Conservation (phyloP, 345 rosid species). For the Cochlearia excelsa region DNA sequence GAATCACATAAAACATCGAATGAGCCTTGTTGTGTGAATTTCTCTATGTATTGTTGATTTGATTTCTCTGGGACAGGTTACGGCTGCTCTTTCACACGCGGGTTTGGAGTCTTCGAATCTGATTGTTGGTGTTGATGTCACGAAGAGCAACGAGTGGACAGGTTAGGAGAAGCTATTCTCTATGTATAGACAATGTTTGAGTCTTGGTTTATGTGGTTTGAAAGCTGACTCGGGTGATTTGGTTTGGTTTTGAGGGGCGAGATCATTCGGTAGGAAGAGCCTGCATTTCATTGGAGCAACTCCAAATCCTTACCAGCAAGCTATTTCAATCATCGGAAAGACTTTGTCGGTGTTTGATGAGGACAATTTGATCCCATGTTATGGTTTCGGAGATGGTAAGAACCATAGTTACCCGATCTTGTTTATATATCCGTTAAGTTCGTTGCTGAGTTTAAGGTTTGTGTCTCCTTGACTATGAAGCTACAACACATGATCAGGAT, state of each 20-base stretch:
- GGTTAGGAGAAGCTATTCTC: slow-evolving; percentile 43
- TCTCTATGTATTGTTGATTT: slow-evolving; percentile 19
- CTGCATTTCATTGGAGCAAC: slow-evolving; percentile 62
- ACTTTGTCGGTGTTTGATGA: slow-evolving; percentile 75
- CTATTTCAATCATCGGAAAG: slow-evolving; percentile 77
- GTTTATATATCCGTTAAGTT: slow-evolving; percentile 3
- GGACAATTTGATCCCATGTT: slow-evolving; percentile 84
- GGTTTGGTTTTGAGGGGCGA: slow-evolving; percentile 45
- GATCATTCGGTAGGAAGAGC: slow-evolving; percentile 67
- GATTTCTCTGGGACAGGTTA: slow-evolving; percentile 47
- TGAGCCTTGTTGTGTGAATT: slow-evolving; percentile 11
- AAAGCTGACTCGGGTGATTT: slow-evolving; percentile 6
- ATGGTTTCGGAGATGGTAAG: slow-evolving; percentile 77
- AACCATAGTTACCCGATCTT: background rate
- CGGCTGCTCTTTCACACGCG: slow-evolving; percentile 71
- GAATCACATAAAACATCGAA: background rate
- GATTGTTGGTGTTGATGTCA: slow-evolving; percentile 90
- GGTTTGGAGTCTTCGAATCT: slow-evolving; percentile 96
- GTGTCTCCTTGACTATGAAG: slow-evolving; percentile 40
- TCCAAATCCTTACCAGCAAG: slow-evolving; percentile 86
- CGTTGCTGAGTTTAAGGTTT: slow-evolving; percentile 19
- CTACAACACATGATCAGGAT: slow-evolving; percentile 90
- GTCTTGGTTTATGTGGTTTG: background rate
- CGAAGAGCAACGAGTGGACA: slow-evolving; percentile 98
- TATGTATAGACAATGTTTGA: background rate